Evolutionary conservation across 1,284 basidiomycete genomes (phyloP).

Genomic region (Malassezia furfur): DNA sequence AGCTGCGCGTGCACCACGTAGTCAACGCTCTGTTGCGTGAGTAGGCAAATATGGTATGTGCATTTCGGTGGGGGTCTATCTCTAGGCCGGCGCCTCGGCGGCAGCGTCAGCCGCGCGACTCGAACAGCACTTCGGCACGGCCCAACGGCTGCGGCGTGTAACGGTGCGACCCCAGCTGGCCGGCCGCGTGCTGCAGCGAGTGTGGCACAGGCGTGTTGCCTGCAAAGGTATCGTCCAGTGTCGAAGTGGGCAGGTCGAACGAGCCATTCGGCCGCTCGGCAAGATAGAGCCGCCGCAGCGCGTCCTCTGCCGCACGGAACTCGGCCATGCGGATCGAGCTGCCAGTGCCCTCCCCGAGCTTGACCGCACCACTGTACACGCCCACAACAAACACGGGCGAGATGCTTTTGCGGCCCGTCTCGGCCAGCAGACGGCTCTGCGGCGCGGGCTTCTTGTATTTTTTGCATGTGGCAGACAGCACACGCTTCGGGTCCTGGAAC

Average conservation of each 20-base stretch:
- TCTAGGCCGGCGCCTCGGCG: neutral
- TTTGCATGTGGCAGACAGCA: constrained; percentile 43
- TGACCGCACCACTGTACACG: constrained; percentile 69
- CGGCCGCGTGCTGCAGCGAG: constrained; percentile 9
- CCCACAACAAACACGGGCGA: constrained; percentile 88
- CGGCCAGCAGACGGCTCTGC: constrained; percentile 64
- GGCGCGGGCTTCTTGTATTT: constrained; percentile 42
- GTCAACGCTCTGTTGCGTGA: constrained; percentile 45
- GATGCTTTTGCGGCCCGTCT: constrained; percentile 78
- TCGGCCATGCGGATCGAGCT: constrained; percentile 89
- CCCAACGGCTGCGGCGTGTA: constrained; percentile 14
- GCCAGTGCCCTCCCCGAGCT: constrained; percentile 91
- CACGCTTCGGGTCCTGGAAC: constrained; percentile 54
- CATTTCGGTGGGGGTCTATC: neutral
- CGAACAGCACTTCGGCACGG: constrained; percentile 14
- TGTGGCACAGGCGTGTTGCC: constrained; percentile 13
- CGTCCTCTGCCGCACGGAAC: constrained; percentile 77
- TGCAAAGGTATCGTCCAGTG: constrained; percentile 24
- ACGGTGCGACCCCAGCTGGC: neutral
- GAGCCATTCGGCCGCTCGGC: constrained; percentile 54
- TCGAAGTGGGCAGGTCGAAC: constrained; percentile 50
- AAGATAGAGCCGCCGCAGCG: constrained; percentile 68
- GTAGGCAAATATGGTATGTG: constrained; percentile 13
- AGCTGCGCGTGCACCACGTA: constrained; percentile 43
- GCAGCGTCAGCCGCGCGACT: constrained; percentile 12